Evolutionary conservation across 805 yeast genomes (phyloP).

Genomic region (Candida takata): DNA sequence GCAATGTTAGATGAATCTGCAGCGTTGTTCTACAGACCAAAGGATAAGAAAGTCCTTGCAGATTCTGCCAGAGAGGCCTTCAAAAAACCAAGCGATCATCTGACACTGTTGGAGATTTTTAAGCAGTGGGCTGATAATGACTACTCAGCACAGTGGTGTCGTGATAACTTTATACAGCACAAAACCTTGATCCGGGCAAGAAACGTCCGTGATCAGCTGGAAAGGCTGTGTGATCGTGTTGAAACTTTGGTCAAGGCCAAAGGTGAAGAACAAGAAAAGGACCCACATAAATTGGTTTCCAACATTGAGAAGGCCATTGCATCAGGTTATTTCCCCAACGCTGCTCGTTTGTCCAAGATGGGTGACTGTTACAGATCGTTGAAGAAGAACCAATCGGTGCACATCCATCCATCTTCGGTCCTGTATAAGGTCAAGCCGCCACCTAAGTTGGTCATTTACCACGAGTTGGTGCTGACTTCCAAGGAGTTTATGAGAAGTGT

Average conservation of each 20-base stretch:
- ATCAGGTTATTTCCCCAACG: constrained; percentile 95
- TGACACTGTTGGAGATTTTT: constrained; percentile 68
- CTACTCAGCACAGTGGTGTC: constrained; percentile 74
- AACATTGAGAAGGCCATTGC: constrained; percentile 80
- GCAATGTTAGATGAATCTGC: constrained; percentile 81
- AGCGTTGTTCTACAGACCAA: constrained; percentile 63
- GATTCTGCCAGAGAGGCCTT: constrained; percentile 57
- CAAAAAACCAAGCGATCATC: constrained; percentile 59
- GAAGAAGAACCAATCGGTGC: constrained; percentile 64
- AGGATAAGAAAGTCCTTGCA: constrained; percentile 58
- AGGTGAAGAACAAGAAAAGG: constrained; percentile 26
- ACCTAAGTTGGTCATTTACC: constrained; percentile 66
- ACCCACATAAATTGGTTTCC: constrained; percentile 46
- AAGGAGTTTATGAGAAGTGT: constrained; percentile 86
- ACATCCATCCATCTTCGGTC: constrained; percentile 81
- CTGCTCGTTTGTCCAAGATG: constrained; percentile 77
- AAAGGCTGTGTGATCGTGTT: constrained; percentile 48
- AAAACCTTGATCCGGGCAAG: constrained; percentile 61
- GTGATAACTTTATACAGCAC: constrained; percentile 73
- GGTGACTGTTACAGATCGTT: constrained; percentile 60
- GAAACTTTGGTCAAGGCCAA: constrained; percentile 34
- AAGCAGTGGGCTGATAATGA: constrained; percentile 68
- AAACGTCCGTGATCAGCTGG: constrained; percentile 67
- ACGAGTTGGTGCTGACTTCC: constrained; percentile 76
- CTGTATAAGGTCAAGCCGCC: constrained; percentile 62